Conservation (phyloP, 352 stramenopile genomes). For the Pythium guiyangense region DNA sequence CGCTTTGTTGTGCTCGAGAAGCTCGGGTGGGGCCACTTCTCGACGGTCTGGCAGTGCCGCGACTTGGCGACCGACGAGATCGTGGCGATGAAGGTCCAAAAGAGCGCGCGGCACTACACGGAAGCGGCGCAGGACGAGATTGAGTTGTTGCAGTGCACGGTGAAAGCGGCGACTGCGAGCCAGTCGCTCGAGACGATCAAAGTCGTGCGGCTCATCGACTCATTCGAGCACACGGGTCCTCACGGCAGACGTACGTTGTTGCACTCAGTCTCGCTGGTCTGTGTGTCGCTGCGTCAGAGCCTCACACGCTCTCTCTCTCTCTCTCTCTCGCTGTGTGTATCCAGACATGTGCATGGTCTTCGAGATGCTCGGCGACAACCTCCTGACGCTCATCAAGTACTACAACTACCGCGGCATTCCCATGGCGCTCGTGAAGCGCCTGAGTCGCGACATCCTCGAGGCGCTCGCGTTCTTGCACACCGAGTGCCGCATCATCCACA, state of each 20-base stretch:
- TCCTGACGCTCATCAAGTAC: conserved; percentile 98
- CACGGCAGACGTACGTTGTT: conserved; percentile 86
- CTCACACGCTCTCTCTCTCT: too few species aligned
- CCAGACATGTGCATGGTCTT: conserved; percentile 98
- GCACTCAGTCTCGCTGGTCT: too few species aligned
- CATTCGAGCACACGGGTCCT: conserved; percentile 95
- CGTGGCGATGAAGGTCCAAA: conserved; percentile 97
- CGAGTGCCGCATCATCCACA: conserved; percentile 99
- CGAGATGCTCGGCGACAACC: conserved; percentile 98
- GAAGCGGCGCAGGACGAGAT: conserved; percentile 99
- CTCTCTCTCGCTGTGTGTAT: neutral
- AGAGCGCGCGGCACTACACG: conserved; percentile 96
- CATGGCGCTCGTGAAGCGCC: conserved; percentile 92
- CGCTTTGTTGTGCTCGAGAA: conserved; percentile 98
- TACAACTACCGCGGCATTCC: conserved; percentile 98
- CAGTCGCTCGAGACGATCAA: conserved; percentile 26
- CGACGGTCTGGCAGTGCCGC: conserved; percentile 98
- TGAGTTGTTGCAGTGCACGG: conserved; percentile 92
- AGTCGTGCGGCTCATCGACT: conserved; percentile 85
- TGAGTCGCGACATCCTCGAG: conserved; percentile 94
- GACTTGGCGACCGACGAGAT: conserved; percentile 81
- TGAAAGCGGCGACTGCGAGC: conserved; percentile 37
- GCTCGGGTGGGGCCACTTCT: conserved; percentile 99
- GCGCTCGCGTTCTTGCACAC: conserved; percentile 97
- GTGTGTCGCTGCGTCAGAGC: too few species aligned